A percentile compares a stretch with the other conserved stretches of the same genome.
Evolutionary conservation across 305 asterid genomes (phyloP).

Genomic region (Fraxinus greggii): DNA sequence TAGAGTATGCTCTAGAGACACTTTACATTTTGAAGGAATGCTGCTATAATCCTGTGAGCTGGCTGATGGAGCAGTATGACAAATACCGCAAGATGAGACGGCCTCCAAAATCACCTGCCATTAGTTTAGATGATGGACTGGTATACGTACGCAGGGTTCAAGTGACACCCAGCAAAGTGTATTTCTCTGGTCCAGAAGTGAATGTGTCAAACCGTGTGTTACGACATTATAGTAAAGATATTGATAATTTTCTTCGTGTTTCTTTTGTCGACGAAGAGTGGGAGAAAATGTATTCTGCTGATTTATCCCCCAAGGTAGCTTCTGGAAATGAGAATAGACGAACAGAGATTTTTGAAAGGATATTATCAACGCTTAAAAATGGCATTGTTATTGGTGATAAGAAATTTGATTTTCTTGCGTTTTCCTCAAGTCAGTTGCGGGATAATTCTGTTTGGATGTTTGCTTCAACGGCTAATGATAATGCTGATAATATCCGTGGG

Average conservation of each 20-base stretch:
- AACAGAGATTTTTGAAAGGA: slow-evolving; percentile 62
- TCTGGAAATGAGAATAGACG: slow-evolving; percentile 31
- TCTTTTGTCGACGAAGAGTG: slow-evolving; percentile 92
- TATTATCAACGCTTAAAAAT: slow-evolving; percentile 51
- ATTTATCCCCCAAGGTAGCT: slow-evolving; percentile 47
- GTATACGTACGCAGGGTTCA: slow-evolving; percentile 78
- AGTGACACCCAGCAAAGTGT: slow-evolving; percentile 79
- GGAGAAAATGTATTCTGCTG: slow-evolving; percentile 68
- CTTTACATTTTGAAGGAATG: slow-evolving; percentile 64
- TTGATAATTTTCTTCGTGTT: slow-evolving; percentile 83
- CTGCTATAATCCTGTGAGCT: slow-evolving; percentile 69
- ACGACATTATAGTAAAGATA: slow-evolving; percentile 47
- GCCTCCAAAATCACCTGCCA: slow-evolving; percentile 53
- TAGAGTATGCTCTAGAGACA: slow-evolving; percentile 71
- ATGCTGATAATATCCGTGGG: slow-evolving; percentile 56
- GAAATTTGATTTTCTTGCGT: slow-evolving; percentile 81
- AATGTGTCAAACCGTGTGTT: slow-evolving; percentile 80
- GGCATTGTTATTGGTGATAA: slow-evolving; percentile 74
- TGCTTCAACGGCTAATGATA: slow-evolving; percentile 47
- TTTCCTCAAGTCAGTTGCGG: slow-evolving; percentile 84
- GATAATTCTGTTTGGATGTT: slow-evolving; percentile 96
- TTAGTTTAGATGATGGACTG: slow-evolving; percentile 65
- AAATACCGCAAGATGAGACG: slow-evolving; percentile 34
- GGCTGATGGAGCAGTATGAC: slow-evolving; percentile 57
- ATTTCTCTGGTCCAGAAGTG: slow-evolving; percentile 81